A percentile compares a stretch with the other conserved stretches of the same genome.
Evolutionary conservation across 164 flowering plant species (phyloP).

Genomic region (Aristolochia fimbriata): DNA sequence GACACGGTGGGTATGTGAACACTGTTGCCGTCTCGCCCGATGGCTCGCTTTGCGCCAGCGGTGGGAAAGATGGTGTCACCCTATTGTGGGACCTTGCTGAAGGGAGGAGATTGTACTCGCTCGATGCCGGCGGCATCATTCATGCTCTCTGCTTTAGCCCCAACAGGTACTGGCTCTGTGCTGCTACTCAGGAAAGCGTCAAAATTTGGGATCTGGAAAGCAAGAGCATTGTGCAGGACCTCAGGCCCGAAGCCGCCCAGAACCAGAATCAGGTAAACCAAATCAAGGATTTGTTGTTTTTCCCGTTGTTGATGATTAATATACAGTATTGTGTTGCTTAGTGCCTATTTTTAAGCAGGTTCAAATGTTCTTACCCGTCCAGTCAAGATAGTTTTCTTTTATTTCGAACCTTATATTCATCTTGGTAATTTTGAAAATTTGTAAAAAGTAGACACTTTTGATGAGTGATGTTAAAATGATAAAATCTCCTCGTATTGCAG

Average conservation of each 20-base stretch:
- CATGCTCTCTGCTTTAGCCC: constrained; percentile 80
- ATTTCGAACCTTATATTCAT: too few relatives aligned
- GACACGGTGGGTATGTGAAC: constrained; percentile 47
- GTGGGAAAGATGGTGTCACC: constrained; percentile 82
- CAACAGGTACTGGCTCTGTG: constrained; percentile 36
- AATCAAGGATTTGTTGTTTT: too few relatives aligned
- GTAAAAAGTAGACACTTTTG: too few relatives aligned
- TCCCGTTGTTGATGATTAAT: too few relatives aligned
- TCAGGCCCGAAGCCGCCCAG: constrained; percentile 40
- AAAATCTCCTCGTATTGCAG: too few relatives aligned
- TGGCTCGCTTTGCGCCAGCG: constrained; percentile 70
- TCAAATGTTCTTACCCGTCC: too few relatives aligned
- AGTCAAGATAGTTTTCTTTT: too few relatives aligned
- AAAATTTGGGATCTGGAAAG: constrained; percentile 7
- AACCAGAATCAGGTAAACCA: constrained; percentile 19
- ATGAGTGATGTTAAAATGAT: too few relatives aligned
- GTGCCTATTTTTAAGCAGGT: too few relatives aligned
- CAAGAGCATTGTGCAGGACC: constrained; percentile 43
- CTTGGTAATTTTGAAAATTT: too few relatives aligned
- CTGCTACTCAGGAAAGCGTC: constrained; percentile 5
- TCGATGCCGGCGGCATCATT: constrained; percentile 64
- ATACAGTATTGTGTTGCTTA: too few relatives aligned
- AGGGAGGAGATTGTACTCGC: constrained; percentile 62
- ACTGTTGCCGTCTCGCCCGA: constrained; percentile 83
- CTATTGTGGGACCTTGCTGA: constrained; percentile 79